Base-by-base conservation (phyloP, 495 filamentous ascomycete species). In the Ramalina intermedia region DNA sequence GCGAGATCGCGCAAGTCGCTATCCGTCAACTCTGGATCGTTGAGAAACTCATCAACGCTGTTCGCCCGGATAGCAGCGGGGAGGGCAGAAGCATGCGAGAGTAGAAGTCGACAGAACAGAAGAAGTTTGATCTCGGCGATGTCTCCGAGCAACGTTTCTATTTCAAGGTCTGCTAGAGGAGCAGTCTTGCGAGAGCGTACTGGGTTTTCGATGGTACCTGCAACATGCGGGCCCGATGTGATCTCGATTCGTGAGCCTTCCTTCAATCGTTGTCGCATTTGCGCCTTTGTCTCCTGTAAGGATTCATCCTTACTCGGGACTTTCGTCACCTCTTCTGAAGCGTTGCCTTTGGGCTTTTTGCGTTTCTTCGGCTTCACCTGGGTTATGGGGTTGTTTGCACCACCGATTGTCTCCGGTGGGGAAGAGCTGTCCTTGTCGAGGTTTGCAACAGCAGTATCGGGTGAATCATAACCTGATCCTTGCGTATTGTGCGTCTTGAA, bases 51-150 rank as follows among this genome's bases (percentile, higher is more conserved):
- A 6, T 73, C 63, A 11, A 75, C 63, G 36, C 63, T 72, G 12
- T 55, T 51, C 14, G 68, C 63, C 14, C 58, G 50, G 1, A 75
- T 51, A 9, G 70, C 70, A 9, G 63, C 64, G 3, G 66, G 69
- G 8, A 76, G 55, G 12, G 74, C 57, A 9, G 66, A 58, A 11
- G 71, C 69, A n/a, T 72, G 67, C 0, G 66, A 62, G 16, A 74
- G 57, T 13, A 75, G 56, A 6, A 73, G 63, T 21, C 73, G 66
- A 45, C 72, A 73, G 47, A 76, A 70, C 6, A 78, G 55, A 9
- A 73, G 57, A 37, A 64, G 56, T 54, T 74, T 73, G 49, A 76
- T 70, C 46, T 75, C 68, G 20, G 61, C 55, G 33, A 75, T 62
- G 17, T 75, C 69, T 12, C 58, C 51, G 13, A 70, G 58, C 3